A percentile compares a stretch with the other conserved stretches of the same genome.
These are phyloP conservation scores for Rhinocladiella mackenziei DNA, from an alignment of 2,329 filamentous ascomycete genomes.

Conservation along the genomic window DNA sequence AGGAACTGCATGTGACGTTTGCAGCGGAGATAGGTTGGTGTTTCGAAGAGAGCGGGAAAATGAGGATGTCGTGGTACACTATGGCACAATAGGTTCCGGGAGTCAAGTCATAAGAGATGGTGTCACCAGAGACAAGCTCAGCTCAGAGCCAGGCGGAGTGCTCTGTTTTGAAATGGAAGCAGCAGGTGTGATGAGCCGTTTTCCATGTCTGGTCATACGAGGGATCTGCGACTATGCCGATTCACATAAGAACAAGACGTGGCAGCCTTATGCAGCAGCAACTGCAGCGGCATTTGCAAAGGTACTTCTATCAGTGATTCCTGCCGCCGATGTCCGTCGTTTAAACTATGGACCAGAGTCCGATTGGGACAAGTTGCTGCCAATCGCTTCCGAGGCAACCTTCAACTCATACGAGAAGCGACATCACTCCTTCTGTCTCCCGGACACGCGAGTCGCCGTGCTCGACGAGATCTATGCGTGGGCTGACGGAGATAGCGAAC, in stretches of 20 bases:
- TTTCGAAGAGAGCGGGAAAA: background rate
- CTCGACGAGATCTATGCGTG: slow-evolving; percentile 26
- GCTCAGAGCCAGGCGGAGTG: slow-evolving; percentile 14
- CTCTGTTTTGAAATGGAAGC: slow-evolving; percentile 32
- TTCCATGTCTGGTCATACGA: slow-evolving; percentile 10
- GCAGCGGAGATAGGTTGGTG: slow-evolving; percentile 1
- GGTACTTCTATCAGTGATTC: background rate
- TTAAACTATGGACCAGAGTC: no score
- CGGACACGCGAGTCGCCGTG: background rate
- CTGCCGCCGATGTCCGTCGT: no score
- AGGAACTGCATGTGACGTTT: background rate
- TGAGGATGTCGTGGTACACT: slow-evolving; percentile 5
- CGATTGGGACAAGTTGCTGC: no score
- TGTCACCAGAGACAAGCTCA: slow-evolving; percentile 20
- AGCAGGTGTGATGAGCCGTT: slow-evolving; percentile 26
- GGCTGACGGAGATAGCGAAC: slow-evolving; percentile 22
- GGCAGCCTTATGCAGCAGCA: slow-evolving; percentile 30
- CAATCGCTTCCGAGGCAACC: background rate
- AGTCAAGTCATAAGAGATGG: slow-evolving; percentile 30
- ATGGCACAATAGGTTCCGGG: slow-evolving; percentile 32
- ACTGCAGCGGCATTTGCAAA: slow-evolving; percentile 31
- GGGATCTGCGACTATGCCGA: slow-evolving; percentile 33
- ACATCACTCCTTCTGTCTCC: background rate
- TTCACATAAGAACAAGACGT: slow-evolving; percentile 30
- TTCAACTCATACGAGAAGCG: background rate